Percentiles rank a stretch among this genome's conserved stretches.
Evolutionary conservation across 2,329 filamentous ascomycete species (phyloP).

Genomic region (Zymoseptoria ardabiliae): DNA sequence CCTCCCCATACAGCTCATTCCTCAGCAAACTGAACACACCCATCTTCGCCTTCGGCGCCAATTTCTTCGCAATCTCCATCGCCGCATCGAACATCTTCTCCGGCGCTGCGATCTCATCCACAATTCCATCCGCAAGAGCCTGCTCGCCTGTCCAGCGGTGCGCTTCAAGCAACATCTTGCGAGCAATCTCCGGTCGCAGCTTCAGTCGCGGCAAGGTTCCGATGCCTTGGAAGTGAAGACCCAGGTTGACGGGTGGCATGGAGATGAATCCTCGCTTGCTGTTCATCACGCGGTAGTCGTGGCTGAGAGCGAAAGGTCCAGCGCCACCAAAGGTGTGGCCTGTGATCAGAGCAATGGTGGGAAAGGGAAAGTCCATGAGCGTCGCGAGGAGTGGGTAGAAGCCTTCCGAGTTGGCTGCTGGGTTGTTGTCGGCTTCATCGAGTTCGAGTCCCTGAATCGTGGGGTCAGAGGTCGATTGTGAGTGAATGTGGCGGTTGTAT

Average conservation of each 20-base stretch:
- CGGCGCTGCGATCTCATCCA: constrained; percentile 45
- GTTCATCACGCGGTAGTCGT: constrained; percentile 46
- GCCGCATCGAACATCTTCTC: constrained; percentile 43
- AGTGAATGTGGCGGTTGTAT: background rate
- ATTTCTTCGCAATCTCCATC: constrained; percentile 38
- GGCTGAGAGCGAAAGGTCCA: constrained; percentile 41
- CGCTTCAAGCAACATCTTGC: constrained; percentile 51
- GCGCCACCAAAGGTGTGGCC: constrained; percentile 46
- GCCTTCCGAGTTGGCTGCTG: constrained; percentile 30
- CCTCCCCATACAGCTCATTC: constrained; percentile 49
- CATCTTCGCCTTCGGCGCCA: constrained; percentile 39
- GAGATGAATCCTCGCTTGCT: constrained; percentile 40
- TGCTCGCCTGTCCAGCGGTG: constrained; percentile 48
- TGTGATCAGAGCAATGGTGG: constrained; percentile 42
- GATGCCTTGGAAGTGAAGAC: constrained; percentile 50
- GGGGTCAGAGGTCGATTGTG: background rate
- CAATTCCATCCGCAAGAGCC: constrained; percentile 46
- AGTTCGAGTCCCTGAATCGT: constrained; percentile 28
- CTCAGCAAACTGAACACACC: constrained; percentile 47
- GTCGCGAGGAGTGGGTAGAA: constrained; percentile 32
- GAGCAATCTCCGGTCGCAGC: constrained; percentile 43
- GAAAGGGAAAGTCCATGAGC: constrained; percentile 33
- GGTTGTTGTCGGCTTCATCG: constrained; percentile 29
- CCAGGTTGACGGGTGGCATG: constrained; percentile 49
- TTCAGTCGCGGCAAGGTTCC: constrained; percentile 47